phyloP scores from a whole-genome alignment of 1,284 basidiomycete genomes.

The Mycosarcoma maydis region DNA sequence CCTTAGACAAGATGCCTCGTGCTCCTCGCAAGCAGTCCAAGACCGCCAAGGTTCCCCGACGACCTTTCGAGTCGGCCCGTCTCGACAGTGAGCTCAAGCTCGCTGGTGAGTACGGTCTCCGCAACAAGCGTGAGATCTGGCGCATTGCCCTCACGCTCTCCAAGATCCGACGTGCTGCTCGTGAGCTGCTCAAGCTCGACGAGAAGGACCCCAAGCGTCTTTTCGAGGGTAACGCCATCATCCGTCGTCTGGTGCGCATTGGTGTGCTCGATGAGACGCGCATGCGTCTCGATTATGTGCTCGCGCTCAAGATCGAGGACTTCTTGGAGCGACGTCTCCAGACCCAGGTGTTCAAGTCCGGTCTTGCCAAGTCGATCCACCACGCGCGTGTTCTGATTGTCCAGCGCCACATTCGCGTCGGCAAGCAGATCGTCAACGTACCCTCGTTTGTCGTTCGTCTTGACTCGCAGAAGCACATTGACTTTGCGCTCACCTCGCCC shows the following conservation, averaged over 20 bases:
- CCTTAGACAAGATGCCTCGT: conserved; percentile 56
- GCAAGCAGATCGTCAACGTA: conserved; percentile 99
- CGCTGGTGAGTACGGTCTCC: conserved; percentile 99
- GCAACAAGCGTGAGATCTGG: conserved; percentile 99
- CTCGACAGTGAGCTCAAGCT: conserved; percentile 99
- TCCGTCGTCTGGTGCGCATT: conserved; percentile 97
- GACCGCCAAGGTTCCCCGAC: conserved; percentile 81
- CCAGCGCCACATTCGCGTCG: conserved; percentile 96
- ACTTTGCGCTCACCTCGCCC: conserved; percentile 96
- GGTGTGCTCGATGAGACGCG: conserved; percentile 99
- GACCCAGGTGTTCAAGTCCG: conserved; percentile 99
- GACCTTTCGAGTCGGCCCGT: conserved; percentile 96
- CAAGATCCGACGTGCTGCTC: conserved; percentile 99
- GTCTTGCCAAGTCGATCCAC: conserved; percentile 97
- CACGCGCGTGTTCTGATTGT: conserved; percentile 98
- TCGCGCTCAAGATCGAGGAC: conserved; percentile 98
- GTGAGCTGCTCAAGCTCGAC: conserved; percentile 99
- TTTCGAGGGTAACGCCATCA: conserved; percentile 98
- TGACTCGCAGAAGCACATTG: conserved; percentile 80
- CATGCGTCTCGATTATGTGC: conserved; percentile 91
- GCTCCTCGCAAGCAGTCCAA: conserved; percentile 66
- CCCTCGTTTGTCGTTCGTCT: conserved; percentile 94
- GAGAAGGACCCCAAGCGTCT: conserved; percentile 99
- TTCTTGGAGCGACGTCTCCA: conserved; percentile 99
- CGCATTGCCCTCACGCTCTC: conserved; percentile 94